A percentile compares a stretch with the other conserved stretches of the same genome.
Evolutionary conservation across 148 eudicot species (phyloP).

Genomic region (Cornus controversa): DNA sequence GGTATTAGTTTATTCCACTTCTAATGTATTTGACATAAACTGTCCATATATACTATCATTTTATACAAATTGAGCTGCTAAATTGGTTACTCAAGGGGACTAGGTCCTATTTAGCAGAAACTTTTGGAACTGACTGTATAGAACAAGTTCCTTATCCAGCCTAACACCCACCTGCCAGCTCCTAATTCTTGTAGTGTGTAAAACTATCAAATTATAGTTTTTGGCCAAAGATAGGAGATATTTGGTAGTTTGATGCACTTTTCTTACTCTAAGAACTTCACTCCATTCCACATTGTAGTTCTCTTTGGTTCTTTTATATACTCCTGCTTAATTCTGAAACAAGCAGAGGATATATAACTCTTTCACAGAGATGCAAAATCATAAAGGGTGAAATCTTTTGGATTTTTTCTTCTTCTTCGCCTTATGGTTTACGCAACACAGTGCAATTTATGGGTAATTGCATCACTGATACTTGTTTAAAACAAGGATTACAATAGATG

Average conservation of each 20-base stretch:
- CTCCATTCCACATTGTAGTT: not conserved
- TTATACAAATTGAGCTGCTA: not conserved
- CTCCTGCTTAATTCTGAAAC: not conserved
- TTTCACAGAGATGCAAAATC: not conserved
- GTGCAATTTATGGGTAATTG: not conserved
- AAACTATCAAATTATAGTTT: no score
- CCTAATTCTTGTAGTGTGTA: no score
- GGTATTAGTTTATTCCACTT: conserved; percentile 31
- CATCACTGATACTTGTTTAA: not conserved
- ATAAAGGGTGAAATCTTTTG: not conserved
- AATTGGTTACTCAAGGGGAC: not conserved
- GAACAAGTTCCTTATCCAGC: no score
- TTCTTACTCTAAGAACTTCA: not conserved
- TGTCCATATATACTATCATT: not conserved
- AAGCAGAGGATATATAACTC: no score
- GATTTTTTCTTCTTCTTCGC: not conserved
- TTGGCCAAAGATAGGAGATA: no score
- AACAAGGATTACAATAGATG: not conserved
- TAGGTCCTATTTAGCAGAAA: not conserved
- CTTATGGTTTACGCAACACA: not conserved
- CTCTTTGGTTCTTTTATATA: no score
- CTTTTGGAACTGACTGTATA: no score
- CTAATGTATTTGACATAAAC: not conserved
- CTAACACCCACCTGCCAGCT: no score
- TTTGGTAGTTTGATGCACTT: not conserved